Base-by-base conservation (phyloP, 2,329 filamentous ascomycete genomes). In the Sporothrix brasiliensis region DNA sequence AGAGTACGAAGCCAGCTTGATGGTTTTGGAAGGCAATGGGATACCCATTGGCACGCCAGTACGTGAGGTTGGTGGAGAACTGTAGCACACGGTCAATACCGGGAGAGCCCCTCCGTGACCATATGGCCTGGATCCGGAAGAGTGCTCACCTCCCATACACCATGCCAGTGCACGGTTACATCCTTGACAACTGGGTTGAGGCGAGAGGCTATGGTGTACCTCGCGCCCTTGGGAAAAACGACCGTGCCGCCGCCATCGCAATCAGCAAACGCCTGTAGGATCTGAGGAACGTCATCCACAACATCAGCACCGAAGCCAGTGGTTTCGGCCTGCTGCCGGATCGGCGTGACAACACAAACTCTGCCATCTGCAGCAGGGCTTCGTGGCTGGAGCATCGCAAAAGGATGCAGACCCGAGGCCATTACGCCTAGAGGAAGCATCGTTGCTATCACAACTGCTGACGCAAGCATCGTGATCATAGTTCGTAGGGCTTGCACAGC, bases 11-110 rank as follows among this genome's bases (percentile, higher is more conserved):
- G 19, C 83, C 82, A 0, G 85, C 85, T n/a, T 77, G 77, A 73
- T 87, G 86, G 74, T 87, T 87, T 74, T 87, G 85, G 73, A 87
- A 87, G 4, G 78, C 77, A 47, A 87, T 80, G 9, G 79, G 82
- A 72, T 86, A 87, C 0, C 82, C 82, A 72, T 86, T 83, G 60
- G 83, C 81, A 67, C 85, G 80, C 85, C 85, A 87, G 76, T 87
- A 86, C 21, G 76, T 75, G n/a, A 87, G 77, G 74, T 87, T 78
- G 61, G 83, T 79, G 1, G 83, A 85, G 72, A 85, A 81, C 80
- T 82, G 9, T 44, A 44, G 56, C 16, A 58, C 6, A 58, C 54
- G 34, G 54, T 58, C 54, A 58, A 27, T 56, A 56, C n/a, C 1
- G n/a, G 50, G 5, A 21, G n/a, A 53, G 9, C 34, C 34, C 6